Percentiles rank a stretch among this genome's conserved stretches.
Evolutionary conservation across 225 moss, liverwort and hornwort species (phyloP).

Genomic region (Antitrichia curtipendula): DNA sequence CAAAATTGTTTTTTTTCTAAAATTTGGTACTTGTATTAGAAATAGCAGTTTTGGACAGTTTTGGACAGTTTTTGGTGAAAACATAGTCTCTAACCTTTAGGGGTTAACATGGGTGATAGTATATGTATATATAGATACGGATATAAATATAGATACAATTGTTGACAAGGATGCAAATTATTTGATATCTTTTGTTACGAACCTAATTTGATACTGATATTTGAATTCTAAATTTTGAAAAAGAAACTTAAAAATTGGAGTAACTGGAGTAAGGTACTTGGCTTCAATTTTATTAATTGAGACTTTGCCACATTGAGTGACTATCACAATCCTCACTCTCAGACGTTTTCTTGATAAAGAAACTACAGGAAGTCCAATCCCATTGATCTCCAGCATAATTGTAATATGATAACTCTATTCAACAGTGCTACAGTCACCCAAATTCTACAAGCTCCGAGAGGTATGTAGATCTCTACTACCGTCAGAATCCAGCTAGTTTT

Average conservation of each 20-base stretch:
- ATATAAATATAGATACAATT: neutral
- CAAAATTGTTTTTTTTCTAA: too few relatives aligned
- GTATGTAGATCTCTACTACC: neutral
- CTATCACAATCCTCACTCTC: neutral
- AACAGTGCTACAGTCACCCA: neutral
- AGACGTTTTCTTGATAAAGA: too few relatives aligned
- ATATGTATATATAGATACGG: neutral
- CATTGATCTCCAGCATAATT: neutral
- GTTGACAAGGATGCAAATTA: neutral
- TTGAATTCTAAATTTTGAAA: neutral
- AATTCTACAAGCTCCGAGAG: neutral
- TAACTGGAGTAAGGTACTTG: neutral
- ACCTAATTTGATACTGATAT: neutral
- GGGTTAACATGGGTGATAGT: rapidly evolving
- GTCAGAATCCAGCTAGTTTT: neutral
- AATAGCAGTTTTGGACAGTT: too few relatives aligned
- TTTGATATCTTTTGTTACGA: neutral
- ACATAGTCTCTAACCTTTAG: too few relatives aligned
- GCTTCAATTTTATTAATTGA: neutral
- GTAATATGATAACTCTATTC: neutral
- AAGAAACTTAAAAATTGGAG: neutral
- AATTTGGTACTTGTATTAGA: too few relatives aligned
- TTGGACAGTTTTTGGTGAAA: too few relatives aligned
- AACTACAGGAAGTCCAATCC: neutral
- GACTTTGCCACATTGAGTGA: neutral